Base-by-base conservation (phyloP, 192 early-diverging fungal genomes). In the Coemansia sp. region DNA sequence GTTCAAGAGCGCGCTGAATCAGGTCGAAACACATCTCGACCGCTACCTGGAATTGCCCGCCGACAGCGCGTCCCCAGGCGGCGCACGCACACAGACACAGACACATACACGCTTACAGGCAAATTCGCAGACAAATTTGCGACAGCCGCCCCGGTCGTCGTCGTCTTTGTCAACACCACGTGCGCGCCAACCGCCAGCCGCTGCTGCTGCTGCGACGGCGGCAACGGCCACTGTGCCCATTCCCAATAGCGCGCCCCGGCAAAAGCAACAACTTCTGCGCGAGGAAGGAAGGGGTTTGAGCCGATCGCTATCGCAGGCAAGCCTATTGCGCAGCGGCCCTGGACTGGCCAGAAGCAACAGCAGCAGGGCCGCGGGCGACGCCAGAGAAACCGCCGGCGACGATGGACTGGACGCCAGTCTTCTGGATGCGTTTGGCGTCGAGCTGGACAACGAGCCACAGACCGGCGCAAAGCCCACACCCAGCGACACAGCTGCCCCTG, bases 21-120 rank as follows among this genome's bases (percentile, higher is more conserved):
- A 85, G 52, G 86, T 93, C 31, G 92, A 93, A 70, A 90, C 85
- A 16, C 85, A 87, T 42, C 84, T 93, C 45, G 90, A 91, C 78
- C 88, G 85, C 18, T 85, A 90, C 50, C 78, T 91, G 8, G 92
- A 92, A 62, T 77, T 87, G 36, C 84, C 79, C 16, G 71, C 72
- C 31, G 77, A 82, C 32, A 71, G 11, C 8, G 55, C 51, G n/a
- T 38, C 36, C 10, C 72, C 64, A 31, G 34, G 29, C 57, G 48
- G 60, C 62, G 12, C 50, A 40, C 61, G 56, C 18, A 22, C 64
- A 11, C 64, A 40, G 36, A 14, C 25, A 4, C 64, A n/a, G n/a
- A n/a, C n/a, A n/a, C n/a, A n/a, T n/a, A n/a, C n/a, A n/a, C n/a
- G n/a, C n/a, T n/a, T n/a, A n/a, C n/a, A n/a, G n/a, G n/a, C n/a